Percentiles rank a stretch among this genome's conserved stretches.
Evolutionary conservation across 495 filamentous ascomycete species (phyloP).

Genomic region (Oidiodendron maius): DNA sequence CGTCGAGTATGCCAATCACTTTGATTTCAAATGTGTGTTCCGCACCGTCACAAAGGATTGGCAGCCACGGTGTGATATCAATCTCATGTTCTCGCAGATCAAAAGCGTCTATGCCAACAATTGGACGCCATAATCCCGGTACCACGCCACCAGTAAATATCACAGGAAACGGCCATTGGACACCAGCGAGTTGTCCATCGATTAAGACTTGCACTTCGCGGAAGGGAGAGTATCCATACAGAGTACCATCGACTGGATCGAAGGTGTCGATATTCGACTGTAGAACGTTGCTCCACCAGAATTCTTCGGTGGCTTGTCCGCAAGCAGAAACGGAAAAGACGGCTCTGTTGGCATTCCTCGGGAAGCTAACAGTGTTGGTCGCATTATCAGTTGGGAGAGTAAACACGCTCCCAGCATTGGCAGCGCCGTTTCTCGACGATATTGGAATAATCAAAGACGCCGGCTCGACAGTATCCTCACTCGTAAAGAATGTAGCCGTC

Average conservation of each 20-base stretch:
- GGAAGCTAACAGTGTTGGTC: constrained; percentile 50
- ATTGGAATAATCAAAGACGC: constrained; percentile 72
- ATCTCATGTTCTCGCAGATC: constrained; percentile 79
- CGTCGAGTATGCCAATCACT: constrained; percentile 57
- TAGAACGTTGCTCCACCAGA: constrained; percentile 87
- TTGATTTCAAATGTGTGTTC: constrained; percentile 67
- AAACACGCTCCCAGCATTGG: constrained; percentile 59
- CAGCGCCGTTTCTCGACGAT: constrained; percentile 50
- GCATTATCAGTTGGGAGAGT: constrained; percentile 61
- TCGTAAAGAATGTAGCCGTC: constrained; percentile 68
- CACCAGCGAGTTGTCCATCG: constrained; percentile 69
- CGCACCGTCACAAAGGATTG: constrained; percentile 57
- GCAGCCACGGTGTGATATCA: constrained; percentile 75
- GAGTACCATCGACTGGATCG: constrained; percentile 40
- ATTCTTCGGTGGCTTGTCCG: constrained; percentile 76
- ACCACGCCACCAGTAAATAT: constrained; percentile 87
- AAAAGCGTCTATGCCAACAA: constrained; percentile 81
- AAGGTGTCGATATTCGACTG: constrained; percentile 58
- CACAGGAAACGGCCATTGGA: constrained; percentile 79
- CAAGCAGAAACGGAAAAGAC: constrained; percentile 72
- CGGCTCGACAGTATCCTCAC: constrained; percentile 30
- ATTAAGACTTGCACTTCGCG: constrained; percentile 79
- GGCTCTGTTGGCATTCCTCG: constrained; percentile 58
- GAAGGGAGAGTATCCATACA: constrained; percentile 72
- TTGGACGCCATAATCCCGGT: constrained; percentile 76